Conservation (phyloP, 371 early-diverging fungal species). For the Rhizopus stolonifer region DNA sequence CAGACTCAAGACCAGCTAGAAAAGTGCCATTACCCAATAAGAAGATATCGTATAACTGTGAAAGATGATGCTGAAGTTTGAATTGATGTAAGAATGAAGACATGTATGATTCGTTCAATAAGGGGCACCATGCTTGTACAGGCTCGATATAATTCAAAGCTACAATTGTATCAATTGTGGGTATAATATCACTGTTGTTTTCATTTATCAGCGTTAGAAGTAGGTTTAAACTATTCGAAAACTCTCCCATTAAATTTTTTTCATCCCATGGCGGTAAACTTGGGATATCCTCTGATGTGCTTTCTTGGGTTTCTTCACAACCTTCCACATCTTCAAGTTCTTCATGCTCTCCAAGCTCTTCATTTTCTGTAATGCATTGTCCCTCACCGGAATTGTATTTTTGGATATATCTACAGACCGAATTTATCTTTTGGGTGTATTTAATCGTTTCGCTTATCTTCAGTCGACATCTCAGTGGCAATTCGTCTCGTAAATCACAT, state of each 20-base stretch:
- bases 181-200: constrained; percentile 23
- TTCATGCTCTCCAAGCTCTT: background rate
- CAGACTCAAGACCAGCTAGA: constrained; percentile 28
- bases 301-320: background rate
- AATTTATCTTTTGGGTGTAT: background rate
- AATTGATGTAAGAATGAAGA: constrained; percentile 46
- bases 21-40: constrained; percentile 46
- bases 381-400: constrained; percentile 2
- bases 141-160: constrained; percentile 35
- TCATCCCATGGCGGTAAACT: background rate
- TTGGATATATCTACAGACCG: background rate
- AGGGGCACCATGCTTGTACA: constrained; percentile 36
- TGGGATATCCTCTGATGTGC: background rate
- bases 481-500: constrained; percentile 3
- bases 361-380: background rate
- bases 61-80: constrained; percentile 43
- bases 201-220: background rate
- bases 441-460: background rate
- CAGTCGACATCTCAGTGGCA: constrained; percentile 1
- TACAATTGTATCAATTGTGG: constrained; percentile 34
- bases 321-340: background rate
- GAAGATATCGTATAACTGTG: constrained; percentile 35
- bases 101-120: constrained; percentile 50
- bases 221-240: constrained; percentile 13
- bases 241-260: constrained; percentile 3